A percentile compares a stretch with the other conserved stretches of the same genome.
Evolutionary conservation across 805 yeast genomes (phyloP).

Genomic region (Saturnispora ahearnii): DNA sequence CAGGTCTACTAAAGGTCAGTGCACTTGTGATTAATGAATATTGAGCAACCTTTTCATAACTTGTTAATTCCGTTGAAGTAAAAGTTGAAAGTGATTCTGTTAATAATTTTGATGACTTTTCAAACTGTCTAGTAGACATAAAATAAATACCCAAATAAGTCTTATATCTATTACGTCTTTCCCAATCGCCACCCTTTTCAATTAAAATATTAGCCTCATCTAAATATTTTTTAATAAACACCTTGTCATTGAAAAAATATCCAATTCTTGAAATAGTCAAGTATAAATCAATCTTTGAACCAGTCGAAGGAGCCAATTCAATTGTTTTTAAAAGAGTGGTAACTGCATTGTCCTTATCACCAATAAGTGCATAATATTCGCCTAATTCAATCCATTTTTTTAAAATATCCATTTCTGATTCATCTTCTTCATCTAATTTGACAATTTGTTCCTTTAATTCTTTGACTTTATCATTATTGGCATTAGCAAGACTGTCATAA

Average conservation of each 20-base stretch:
- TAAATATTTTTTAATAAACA: constrained; percentile 58
- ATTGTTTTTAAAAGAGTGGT: constrained; percentile 61
- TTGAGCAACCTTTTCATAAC: constrained; percentile 83
- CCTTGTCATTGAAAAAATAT: constrained; percentile 77
- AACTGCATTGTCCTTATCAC: constrained; percentile 68
- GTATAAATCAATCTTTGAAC: constrained; percentile 79
- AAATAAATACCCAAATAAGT: constrained; percentile 81
- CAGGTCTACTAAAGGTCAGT: constrained; percentile 71
- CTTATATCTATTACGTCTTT: constrained; percentile 89
- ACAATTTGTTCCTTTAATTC: constrained; percentile 46
- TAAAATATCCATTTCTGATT: constrained; percentile 78
- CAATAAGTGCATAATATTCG: constrained; percentile 77
- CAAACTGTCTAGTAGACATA: constrained; percentile 78
- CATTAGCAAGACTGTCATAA: constrained; percentile 40
- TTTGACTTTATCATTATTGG: constrained; percentile 48
- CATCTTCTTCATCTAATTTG: constrained; percentile 57
- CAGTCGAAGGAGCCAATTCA: constrained; percentile 75
- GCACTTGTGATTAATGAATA: constrained; percentile 87
- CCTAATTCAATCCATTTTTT: constrained; percentile 74
- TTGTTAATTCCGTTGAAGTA: constrained; percentile 82
- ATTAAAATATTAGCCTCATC: constrained; percentile 66
- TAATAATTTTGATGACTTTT: constrained; percentile 74
- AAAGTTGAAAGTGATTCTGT: constrained; percentile 92
- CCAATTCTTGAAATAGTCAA: constrained; percentile 81
- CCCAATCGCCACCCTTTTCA: constrained; percentile 99